Percentiles rank a stretch among this genome's conserved stretches.
Conservation (phyloP, 108 stramenopile genomes). For the Nannochloropsis gaditana region DNA sequence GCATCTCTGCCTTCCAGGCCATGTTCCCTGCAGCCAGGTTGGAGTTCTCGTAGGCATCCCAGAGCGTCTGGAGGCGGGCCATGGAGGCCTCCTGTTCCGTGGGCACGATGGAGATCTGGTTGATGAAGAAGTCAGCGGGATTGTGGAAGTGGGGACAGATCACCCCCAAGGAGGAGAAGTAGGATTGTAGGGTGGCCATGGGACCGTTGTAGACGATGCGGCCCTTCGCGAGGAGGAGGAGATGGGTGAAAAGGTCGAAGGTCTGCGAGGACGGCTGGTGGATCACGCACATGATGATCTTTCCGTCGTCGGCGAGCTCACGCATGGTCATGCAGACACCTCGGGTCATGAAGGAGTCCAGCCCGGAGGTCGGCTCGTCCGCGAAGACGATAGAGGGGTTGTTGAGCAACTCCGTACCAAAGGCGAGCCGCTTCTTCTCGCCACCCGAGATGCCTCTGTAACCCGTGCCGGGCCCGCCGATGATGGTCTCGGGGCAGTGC, state of each 20-base stretch:
- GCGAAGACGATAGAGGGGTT: conserved; percentile 45
- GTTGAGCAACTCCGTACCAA: conserved; percentile 58
- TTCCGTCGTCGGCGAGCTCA: conserved; percentile 51
- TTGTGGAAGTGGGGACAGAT: not conserved
- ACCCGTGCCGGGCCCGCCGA: not conserved
- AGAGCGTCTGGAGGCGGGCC: not conserved
- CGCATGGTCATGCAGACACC: conserved; percentile 56
- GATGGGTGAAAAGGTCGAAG: conserved; percentile 31
- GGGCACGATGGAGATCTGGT: conserved; percentile 18
- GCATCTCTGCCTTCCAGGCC: conserved; percentile 7
- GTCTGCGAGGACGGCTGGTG: conserved; percentile 47
- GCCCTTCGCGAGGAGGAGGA: conserved; percentile 35
- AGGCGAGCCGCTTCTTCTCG: conserved; percentile 46
- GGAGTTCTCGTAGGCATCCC: not conserved
- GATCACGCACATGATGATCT: conserved; percentile 40
- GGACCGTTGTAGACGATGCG: conserved; percentile 32
- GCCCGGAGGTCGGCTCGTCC: conserved; percentile 64
- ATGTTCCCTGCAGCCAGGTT: conserved; percentile 10
- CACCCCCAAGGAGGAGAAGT: not conserved
- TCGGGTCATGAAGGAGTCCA: conserved; percentile 60
- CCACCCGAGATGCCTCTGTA: conserved; percentile 42
- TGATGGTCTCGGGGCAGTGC: conserved; percentile 1
- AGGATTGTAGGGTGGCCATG: conserved; percentile 4
- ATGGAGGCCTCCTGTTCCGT: conserved; percentile 5
- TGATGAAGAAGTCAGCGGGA: conserved; percentile 4